These are phyloP conservation scores for Hebeloma cylindrosporum DNA, from an alignment of 768 basidiomycete genomes.

Conservation along the genomic window DNA sequence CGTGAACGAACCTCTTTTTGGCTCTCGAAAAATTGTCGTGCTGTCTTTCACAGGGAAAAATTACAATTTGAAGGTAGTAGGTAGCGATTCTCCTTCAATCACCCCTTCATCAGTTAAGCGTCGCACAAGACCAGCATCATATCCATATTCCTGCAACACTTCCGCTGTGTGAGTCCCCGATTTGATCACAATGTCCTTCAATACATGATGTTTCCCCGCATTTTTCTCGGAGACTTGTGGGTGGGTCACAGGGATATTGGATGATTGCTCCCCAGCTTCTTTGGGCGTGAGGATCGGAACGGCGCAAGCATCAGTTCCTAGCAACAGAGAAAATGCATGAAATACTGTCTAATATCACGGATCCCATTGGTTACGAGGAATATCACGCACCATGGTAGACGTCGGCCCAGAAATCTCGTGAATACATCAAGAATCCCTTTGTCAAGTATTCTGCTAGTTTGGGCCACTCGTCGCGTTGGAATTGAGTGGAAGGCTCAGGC, in stretches of 20 bases:
- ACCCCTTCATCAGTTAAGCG: constrained; percentile 47
- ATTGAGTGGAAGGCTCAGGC: constrained; percentile 48
- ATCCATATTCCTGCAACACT: constrained; percentile 52
- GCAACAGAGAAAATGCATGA: constrained; percentile 1
- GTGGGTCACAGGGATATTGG: constrained; percentile 52
- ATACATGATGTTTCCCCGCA: constrained; percentile 1
- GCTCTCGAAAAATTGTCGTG: no score
- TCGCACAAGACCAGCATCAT: constrained; percentile 40
- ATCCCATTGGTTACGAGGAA: background rate
- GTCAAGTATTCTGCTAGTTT: constrained; percentile 55
- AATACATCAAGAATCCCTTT: constrained; percentile 58
- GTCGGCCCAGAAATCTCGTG: constrained; percentile 67
- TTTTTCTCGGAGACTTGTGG: constrained; percentile 38
- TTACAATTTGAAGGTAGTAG: constrained; percentile 16
- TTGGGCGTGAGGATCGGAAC: constrained; percentile 64
- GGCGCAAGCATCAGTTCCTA: constrained; percentile 72
- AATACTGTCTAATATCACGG: background rate
- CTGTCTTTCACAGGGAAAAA: no score
- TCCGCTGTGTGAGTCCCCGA: constrained; percentile 57
- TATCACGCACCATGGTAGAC: constrained; percentile 61
- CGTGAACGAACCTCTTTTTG: background rate
- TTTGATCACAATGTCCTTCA: constrained; percentile 25
- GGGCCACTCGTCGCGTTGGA: constrained; percentile 53
- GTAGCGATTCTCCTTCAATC: constrained; percentile 35
- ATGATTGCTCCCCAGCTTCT: constrained; percentile 54